Base-by-base conservation (phyloP, 1,284 basidiomycete genomes). In the Puccinia coronata region DNA sequence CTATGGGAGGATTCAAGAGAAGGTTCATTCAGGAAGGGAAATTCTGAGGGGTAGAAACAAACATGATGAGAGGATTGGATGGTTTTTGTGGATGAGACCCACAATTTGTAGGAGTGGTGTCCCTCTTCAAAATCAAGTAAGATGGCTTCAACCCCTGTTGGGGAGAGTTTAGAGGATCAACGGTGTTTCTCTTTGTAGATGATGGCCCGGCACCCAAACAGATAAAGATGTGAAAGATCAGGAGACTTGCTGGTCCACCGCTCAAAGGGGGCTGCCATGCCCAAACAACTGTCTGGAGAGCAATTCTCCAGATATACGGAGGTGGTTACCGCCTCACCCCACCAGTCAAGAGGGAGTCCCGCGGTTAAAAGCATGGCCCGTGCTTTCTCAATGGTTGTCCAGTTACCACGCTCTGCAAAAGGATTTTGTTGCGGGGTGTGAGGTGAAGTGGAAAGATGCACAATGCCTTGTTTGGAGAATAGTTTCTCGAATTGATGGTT, bases 371-470 rank as follows among this genome's bases (percentile, higher is more conserved):
- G 41, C 5, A 71, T 41, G 28, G 43, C 18, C 9, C 69, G 28
- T 2, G 69, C 43, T 25, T 71, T 71, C 28, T 71, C 69, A 25
- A 71, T 20, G 9, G 49, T 71, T 5, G 69, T 49, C 18, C 43
- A 3, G 43, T 71, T 71, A 6, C 69, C 69, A 11, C 28, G 11
- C 28, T 71, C 43, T 2, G 69, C 28, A 23, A 71, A 28, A 2
- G 69, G 69, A n/a, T 71, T 71, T 71, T 71, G 36, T 20, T 71
- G 36, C 14, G 69, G 69, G 11, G 69, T 49, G 49, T 65, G 39
- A 4, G 72, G 72, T 36, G 72, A 47, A 11, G 49, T 57, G 16
- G n/a, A 36, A 3, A 23, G 28, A 41, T 59, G 59, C 6, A 47
- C 6, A 18, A 76, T 47, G 4, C 73, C 73, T 14, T 63, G 34